These are phyloP conservation scores for Helenozyma rhizophorensis DNA, from an alignment of 805 yeast species.

Conservation along the genomic window DNA sequence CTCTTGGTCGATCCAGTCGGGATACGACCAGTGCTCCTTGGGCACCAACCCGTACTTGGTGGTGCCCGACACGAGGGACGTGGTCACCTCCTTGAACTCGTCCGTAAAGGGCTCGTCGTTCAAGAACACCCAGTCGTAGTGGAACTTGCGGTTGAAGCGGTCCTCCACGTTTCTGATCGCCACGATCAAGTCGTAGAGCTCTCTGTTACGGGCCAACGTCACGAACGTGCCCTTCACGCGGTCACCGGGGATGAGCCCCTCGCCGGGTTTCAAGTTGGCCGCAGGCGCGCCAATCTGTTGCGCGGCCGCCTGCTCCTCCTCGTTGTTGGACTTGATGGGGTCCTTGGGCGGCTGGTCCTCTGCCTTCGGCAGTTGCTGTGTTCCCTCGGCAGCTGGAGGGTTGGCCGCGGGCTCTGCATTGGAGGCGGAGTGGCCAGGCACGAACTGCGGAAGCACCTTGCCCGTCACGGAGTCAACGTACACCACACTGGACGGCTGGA, in stretches of 20 bases:
- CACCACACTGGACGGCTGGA: slow-evolving; percentile 5
- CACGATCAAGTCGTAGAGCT: slow-evolving; percentile 8
- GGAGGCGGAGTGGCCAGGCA: not conserved
- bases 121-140: slow-evolving; percentile 25
- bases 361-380: not conserved
- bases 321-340: slow-evolving; percentile 6
- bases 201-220: slow-evolving; percentile 14
- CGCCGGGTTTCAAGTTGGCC: slow-evolving; percentile 1
- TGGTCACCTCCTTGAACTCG: slow-evolving; percentile 15
- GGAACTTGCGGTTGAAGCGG: slow-evolving; percentile 18
- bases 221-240: slow-evolving; percentile 14
- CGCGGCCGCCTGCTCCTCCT: slow-evolving; percentile 6
- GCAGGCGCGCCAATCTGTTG: slow-evolving; percentile 4
- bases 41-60: slow-evolving; percentile 19
- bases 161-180: slow-evolving; percentile 21
- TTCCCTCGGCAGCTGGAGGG: slow-evolving; percentile 3
- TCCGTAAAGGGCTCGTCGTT: slow-evolving; percentile 22
- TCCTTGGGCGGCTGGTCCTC: not conserved
- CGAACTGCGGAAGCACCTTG: slow-evolving; percentile 2
- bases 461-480: slow-evolving; percentile 16
- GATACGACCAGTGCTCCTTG: slow-evolving; percentile 18
- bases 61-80: slow-evolving; percentile 17
- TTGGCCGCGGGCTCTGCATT: not conserved
- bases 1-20: slow-evolving; percentile 17
- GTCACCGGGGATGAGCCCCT: slow-evolving; percentile 7